Conservation (phyloP, 495 filamentous ascomycete species). For the Astrothelium subdiscretum region DNA sequence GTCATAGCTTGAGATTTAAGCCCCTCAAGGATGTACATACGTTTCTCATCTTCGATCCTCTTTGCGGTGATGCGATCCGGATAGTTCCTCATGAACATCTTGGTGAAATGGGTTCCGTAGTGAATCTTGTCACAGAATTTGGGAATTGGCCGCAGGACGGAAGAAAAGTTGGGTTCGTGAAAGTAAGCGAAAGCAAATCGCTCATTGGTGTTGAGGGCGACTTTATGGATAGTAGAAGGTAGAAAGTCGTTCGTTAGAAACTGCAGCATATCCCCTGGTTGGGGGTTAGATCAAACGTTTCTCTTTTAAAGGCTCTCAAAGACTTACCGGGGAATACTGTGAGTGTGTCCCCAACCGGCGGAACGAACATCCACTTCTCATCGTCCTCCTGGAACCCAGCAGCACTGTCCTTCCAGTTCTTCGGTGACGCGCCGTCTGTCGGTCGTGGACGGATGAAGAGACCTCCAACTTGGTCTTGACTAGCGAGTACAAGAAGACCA, state of each 20-base stretch:
- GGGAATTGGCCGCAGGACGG: constrained; percentile 30
- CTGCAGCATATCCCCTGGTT: constrained; percentile 37
- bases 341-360: constrained; percentile 27
- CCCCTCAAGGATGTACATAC: constrained; percentile 8
- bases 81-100: constrained; percentile 39
- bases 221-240: constrained; percentile 36
- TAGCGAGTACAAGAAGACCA: constrained; percentile 34
- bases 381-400: constrained; percentile 34
- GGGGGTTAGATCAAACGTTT: neutral
- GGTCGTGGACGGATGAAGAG: constrained; percentile 32
- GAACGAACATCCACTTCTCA: constrained; percentile 33
- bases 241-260: constrained; percentile 32
- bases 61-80: constrained; percentile 34
- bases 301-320: neutral
- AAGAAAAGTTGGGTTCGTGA: constrained; percentile 36
- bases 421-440: constrained; percentile 25
- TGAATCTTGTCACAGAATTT: constrained; percentile 28
- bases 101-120: constrained; percentile 39
- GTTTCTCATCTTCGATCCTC: constrained; percentile 18
- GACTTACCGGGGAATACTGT: constrained; percentile 35
- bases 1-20: neutral
- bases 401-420: constrained; percentile 35
- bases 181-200: constrained; percentile 32
- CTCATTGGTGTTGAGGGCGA: constrained; percentile 34
- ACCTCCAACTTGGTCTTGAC: constrained; percentile 35